Base-by-base conservation (phyloP, 2,329 filamentous ascomycete species). In the Emydomyces testavorans region DNA sequence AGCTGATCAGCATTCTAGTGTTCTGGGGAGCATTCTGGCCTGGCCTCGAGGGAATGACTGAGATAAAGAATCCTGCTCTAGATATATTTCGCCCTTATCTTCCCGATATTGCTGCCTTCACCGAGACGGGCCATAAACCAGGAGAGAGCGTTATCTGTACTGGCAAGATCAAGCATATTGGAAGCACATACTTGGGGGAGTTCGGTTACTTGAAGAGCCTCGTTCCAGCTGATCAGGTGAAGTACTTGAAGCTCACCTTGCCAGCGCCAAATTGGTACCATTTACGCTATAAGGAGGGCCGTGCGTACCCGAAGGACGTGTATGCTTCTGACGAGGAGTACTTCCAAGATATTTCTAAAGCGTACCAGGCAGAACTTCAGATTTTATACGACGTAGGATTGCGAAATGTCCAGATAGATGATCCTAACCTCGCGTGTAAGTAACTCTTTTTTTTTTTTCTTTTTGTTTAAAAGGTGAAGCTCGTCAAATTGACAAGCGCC, bases 251-350 rank as follows among this genome's bases (percentile, higher is more conserved):
- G 68, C 74, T 84, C 55, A 83, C 80, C 15, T 67, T 84, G 57
- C 76, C 79, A 15, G 77, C 79, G 3, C 79, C 79, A 1, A 77
- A 77, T 61, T 83, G 80, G 75, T 84, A 83, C 60, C 81, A 86
- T 63, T 70, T 82, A 58, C 73, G 79, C 31, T 75, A 77, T 55
- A 72, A 69, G 55, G 69, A 73, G 49, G 73, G 75, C 66, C 53
- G 66, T 29, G 76, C 77, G 20, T 80, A 78, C 61, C 71, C 73
- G 29, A 70, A 70, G 53, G 71, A 75, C 20, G 75, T 75, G 21
- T 80, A 80, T 50, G 58, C 63, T 46, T 76, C 68, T 48, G 75
- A 79, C 46, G 70, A 72, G 54, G 78, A 80, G 57, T 82, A 82
- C 61, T 82, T 82, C 59, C 68, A 65, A 35, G 79, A 82, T 52